Conservation (phyloP, 805 yeast genomes). For the Danielia reshetovae region DNA sequence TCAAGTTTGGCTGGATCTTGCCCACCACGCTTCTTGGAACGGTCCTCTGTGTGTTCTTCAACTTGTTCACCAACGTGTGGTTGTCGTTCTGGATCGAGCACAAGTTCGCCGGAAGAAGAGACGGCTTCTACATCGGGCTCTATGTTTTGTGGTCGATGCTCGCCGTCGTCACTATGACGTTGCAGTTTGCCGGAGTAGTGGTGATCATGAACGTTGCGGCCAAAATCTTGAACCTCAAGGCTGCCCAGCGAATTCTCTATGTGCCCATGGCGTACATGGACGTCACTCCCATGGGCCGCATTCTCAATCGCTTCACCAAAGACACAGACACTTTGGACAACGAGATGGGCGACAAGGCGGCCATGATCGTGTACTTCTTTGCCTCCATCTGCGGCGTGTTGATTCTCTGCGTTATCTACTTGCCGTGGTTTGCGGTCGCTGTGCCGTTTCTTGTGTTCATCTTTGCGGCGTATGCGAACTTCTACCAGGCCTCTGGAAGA, state of each 20-base stretch:
- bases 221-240: slow-evolving; percentile 12
- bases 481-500: slow-evolving; percentile 9
- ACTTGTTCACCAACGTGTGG: slow-evolving; percentile 21
- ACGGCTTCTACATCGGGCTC: slow-evolving; percentile 15
- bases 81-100: slow-evolving; percentile 20
- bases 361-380: slow-evolving; percentile 8
- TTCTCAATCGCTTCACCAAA: slow-evolving; percentile 23
- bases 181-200: slow-evolving; percentile 9
- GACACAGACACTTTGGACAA: slow-evolving; percentile 24
- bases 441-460: slow-evolving; percentile 4
- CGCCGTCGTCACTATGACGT: slow-evolving; percentile 10
- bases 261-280: slow-evolving; percentile 25
- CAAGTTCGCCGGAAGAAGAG: slow-evolving; percentile 7
- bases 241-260: slow-evolving; percentile 12
- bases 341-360: slow-evolving; percentile 19
- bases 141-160: slow-evolving; percentile 16
- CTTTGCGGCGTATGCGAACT: slow-evolving; percentile 2
- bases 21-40: not conserved
- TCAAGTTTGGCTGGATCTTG: slow-evolving; percentile 5
- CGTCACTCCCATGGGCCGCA: slow-evolving; percentile 24
- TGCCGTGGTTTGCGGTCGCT: slow-evolving; percentile 12
- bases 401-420: slow-evolving; percentile 7
- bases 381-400: slow-evolving; percentile 1
- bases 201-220: slow-evolving; percentile 15
- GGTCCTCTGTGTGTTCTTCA: slow-evolving; percentile 9